Conservation (phyloP, 2,329 filamentous ascomycete species). For the Diaporthe sp. region DNA sequence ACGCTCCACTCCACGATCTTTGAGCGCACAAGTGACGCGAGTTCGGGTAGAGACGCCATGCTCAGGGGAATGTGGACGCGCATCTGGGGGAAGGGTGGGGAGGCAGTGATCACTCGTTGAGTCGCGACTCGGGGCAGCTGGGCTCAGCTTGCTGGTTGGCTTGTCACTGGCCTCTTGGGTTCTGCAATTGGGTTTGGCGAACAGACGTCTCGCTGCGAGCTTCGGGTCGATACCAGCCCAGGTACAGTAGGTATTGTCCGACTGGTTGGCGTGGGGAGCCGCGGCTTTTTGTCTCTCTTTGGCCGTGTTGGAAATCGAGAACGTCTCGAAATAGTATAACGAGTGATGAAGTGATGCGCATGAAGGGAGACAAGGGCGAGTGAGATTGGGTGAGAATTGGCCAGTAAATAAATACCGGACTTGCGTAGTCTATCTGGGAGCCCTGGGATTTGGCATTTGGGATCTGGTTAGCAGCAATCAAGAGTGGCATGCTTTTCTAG, state of each 20-base stretch:
- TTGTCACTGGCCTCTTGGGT: not conserved
- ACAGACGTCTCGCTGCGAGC: conserved; percentile 1
- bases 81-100: conserved; percentile 19
- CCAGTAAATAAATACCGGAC: conserved; percentile 18
- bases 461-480: not conserved
- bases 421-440: not conserved
- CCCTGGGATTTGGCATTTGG: not conserved
- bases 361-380: conserved; percentile 5
- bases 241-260: not conserved
- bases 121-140: not conserved
- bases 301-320: not conserved
- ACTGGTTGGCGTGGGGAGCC: not conserved
- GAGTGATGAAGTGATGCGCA: conserved; percentile 7
- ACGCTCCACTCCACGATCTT: conserved; percentile 44
- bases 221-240: not conserved
- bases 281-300: not conserved
- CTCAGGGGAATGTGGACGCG: conserved; percentile 26
- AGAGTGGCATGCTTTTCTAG: conserved; percentile 35
- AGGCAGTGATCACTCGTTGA: not conserved
- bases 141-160: not conserved
- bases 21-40: conserved; percentile 35
- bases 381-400: not conserved
- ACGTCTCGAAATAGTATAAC: not conserved
- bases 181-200: conserved; percentile 12
- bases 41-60: conserved; percentile 39